Base-by-base conservation (phyloP, 2,329 filamentous ascomycete species). In the Venturia aucupariae region DNA sequence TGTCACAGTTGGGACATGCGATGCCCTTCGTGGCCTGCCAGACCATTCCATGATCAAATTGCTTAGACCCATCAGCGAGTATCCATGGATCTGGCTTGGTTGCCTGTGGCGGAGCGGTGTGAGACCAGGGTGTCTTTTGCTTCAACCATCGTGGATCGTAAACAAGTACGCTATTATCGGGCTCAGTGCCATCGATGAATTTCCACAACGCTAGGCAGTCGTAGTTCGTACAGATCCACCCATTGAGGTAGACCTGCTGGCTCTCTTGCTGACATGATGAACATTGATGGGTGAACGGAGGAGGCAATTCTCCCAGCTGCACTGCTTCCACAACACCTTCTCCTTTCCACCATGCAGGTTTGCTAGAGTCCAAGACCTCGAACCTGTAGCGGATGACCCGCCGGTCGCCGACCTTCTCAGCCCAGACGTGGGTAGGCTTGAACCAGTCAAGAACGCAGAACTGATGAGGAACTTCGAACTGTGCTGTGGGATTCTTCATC, bases 371-470 rank as follows among this genome's bases (percentile, higher is more conserved):
- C 0, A 89, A 74, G 66, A 88, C 88, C 71, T 92, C 86, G 3
- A 90, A 81, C 0, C 88, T 82, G 32, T 88, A 79, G 67, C 84
- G 85, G 68, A 82, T 81, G 0, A 80, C 78, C 0, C 72, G 74
- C 6, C 72, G 77, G 0, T 77, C 72, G 0, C 75, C 67, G 4
- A 76, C 76, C 66, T 79, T 81, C 68, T 92, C 89, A 13, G 75
- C 78, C 89, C 89, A 92, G 0, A 90, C 77, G 60, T 87, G 77
- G 0, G 86, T 88, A 15, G 89, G 77, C 60, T 86, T 83, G 71
- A 90, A 92, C 72, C 81, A 86, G n/a, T 80, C 87, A 51, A 92
- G 77, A 0, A 90, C 84, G 64, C 82, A 85, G 69, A 86, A 91
- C 0, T 80, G 75, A 65, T 86, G 79, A 0, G 82, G 81, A 8